Percentiles rank a stretch among this genome's conserved stretches.
Conservation (phyloP, 163 green algal species). For the Prototheca wickerhamii region DNA sequence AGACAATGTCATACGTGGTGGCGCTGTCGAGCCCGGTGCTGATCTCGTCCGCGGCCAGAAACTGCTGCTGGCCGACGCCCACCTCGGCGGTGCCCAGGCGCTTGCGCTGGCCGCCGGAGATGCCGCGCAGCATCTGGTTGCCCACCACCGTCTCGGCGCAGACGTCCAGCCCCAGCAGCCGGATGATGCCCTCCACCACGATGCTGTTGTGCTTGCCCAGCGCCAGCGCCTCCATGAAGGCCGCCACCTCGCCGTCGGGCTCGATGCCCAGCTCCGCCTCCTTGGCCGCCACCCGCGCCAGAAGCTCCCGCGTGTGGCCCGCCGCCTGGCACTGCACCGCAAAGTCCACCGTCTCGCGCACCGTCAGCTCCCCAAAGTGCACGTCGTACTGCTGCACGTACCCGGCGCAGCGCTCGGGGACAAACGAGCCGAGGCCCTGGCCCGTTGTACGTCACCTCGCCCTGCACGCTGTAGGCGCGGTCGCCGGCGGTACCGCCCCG, state of each 20-base stretch:
- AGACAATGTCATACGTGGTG: conserved; percentile 42
- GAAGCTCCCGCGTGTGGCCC: conserved; percentile 7
- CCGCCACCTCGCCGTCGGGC: conserved; percentile 41
- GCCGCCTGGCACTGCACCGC: conserved; percentile 28
- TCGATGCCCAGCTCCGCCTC: too few species aligned
- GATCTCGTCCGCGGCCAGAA: conserved; percentile 41
- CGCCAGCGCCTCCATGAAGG: conserved; percentile 27
- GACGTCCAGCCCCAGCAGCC: conserved; percentile 29
- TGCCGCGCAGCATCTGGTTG: conserved; percentile 54
- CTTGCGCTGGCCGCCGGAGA: conserved; percentile 28
- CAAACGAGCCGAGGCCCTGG: not conserved
- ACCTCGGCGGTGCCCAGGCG: conserved; percentile 6
- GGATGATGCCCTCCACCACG: conserved; percentile 23
- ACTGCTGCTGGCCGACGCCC: not conserved
- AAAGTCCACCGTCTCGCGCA: conserved; percentile 71
- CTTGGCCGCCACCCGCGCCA: too few species aligned
- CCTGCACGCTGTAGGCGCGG: not conserved
- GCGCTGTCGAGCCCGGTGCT: conserved; percentile 41
- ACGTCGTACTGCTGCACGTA: conserved; percentile 58
- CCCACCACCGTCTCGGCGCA: conserved; percentile 39
- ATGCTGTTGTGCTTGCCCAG: conserved; percentile 28
- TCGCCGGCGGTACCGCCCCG: conserved; percentile 19
- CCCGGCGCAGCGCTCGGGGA: not conserved
- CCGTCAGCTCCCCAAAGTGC: conserved; percentile 71
- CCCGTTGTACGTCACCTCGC: not conserved